Evolutionary conservation across 1,284 basidiomycete species (phyloP).

Genomic region (Sporisorium exsertum): DNA sequence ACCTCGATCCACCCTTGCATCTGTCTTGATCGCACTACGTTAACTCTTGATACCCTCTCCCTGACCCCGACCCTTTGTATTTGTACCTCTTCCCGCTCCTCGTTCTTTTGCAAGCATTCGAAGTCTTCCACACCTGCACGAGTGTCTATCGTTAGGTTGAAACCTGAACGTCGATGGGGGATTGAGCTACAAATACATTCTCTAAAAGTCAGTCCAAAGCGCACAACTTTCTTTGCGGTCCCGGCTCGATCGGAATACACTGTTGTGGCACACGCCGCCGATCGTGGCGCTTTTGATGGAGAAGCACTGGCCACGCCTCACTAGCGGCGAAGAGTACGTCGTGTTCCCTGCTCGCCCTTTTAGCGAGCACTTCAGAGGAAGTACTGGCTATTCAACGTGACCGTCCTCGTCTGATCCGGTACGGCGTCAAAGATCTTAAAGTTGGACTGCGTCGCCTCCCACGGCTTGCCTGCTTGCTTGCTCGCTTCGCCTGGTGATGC

Average conservation of each 20-base stretch:
- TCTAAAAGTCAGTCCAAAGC: background rate
- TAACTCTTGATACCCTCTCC: conserved; percentile 18
- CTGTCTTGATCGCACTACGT: background rate
- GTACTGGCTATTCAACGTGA: conserved; percentile 45
- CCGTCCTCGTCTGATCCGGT: conserved; percentile 45
- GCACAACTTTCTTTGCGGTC: background rate
- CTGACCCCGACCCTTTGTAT: conserved; percentile 19
- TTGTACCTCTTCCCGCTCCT: conserved; percentile 11
- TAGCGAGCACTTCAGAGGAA: conserved; percentile 20
- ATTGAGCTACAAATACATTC: conserved; percentile 34
- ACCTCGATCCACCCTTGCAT: background rate
- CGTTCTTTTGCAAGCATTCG: conserved; percentile 21
- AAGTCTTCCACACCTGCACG: background rate
- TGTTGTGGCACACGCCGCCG: background rate
- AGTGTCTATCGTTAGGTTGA: background rate
- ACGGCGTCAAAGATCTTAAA: conserved; percentile 71
- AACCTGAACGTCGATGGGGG: background rate
- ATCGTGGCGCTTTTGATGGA: background rate
- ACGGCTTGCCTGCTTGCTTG: conserved; percentile 16
- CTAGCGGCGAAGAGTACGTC: background rate
- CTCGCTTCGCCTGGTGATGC: background rate
- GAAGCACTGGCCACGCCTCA: background rate
- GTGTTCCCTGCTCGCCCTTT: background rate
- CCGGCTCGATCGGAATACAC: background rate
- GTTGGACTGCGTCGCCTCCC: conserved; percentile 56